These are phyloP conservation scores for Silene latifolia DNA, from an alignment of 148 eudicot genomes.

Conservation along the genomic window DNA sequence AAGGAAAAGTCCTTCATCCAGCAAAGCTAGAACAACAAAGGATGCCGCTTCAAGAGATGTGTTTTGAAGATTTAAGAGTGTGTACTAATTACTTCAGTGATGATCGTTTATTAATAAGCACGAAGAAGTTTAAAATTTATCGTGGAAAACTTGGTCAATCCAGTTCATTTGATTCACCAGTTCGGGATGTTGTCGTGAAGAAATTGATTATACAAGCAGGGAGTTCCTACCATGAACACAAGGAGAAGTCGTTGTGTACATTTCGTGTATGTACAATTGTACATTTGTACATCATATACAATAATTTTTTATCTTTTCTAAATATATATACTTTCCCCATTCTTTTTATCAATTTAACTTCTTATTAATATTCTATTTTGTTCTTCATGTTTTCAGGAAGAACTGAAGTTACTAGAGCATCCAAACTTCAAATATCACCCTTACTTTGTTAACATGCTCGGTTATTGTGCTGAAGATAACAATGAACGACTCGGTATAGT, in stretches of 20 bases:
- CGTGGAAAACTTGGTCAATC: not conserved
- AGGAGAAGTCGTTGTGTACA: not conserved
- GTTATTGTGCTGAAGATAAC: constrained; percentile 5
- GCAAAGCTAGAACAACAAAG: not conserved
- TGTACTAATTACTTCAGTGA: not conserved
- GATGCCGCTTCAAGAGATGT: not conserved
- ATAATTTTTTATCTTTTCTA: too few species aligned
- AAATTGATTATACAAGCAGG: not conserved
- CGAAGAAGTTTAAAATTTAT: not conserved
- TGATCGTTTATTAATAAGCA: not conserved
- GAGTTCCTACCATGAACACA: not conserved
- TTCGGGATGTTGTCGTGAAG: not conserved
- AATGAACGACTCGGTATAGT: not conserved
- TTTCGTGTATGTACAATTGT: not conserved
- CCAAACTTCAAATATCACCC: too few species aligned
- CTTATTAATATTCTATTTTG: not conserved
- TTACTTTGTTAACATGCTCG: not conserved
- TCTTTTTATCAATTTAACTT: not conserved
- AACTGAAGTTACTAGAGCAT: not conserved
- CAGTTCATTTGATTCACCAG: constrained; percentile 1
- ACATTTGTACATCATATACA: too few species aligned
- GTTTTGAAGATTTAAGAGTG: constrained; percentile 1
- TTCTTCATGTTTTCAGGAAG: not conserved
- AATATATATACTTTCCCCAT: not conserved
- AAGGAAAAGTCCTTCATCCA: not conserved